phyloP scores from a whole-genome alignment of 768 basidiomycete species.

The Lactarius hengduanensis region DNA sequence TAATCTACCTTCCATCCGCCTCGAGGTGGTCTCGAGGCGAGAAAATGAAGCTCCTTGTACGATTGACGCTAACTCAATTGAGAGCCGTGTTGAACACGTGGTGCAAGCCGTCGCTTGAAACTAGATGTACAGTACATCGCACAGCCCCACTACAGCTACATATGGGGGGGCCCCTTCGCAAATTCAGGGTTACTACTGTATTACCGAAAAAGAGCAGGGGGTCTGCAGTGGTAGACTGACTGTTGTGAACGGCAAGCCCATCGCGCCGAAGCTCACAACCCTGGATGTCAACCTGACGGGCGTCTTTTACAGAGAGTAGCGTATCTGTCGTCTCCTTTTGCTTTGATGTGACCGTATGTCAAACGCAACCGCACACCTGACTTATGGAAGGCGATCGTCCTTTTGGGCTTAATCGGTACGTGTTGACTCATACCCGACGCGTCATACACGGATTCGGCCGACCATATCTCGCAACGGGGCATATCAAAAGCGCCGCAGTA shows the following conservation, averaged over 20 bases:
- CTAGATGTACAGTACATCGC: too few species aligned
- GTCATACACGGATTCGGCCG: not conserved
- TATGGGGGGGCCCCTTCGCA: too few species aligned
- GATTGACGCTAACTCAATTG: constrained; percentile 9
- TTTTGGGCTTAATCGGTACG: constrained; percentile 38
- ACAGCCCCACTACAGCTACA: too few species aligned
- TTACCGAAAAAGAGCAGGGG: constrained; percentile 8
- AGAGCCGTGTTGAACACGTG: constrained; percentile 8
- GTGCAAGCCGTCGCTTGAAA: too few species aligned
- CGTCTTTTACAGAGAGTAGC: constrained; percentile 35
- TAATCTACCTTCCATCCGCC: not conserved
- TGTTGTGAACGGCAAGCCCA: constrained; percentile 31
- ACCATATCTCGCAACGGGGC: constrained; percentile 27
- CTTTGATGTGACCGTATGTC: constrained; percentile 28
- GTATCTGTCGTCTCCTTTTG: not conserved
- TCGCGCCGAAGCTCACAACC: constrained; percentile 32
- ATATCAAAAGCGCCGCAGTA: constrained; percentile 32
- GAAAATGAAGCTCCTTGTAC: too few species aligned
- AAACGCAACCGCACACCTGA: constrained; percentile 22
- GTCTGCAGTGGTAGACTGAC: constrained; percentile 17
- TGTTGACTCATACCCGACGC: not conserved
- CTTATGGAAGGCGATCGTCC: constrained; percentile 34
- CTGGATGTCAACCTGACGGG: constrained; percentile 36
- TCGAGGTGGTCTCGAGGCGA: constrained; percentile 23
- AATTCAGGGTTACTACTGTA: too few species aligned